phyloP scores from a whole-genome alignment of 257 asterid species.

The Solanum medicagineum region DNA sequence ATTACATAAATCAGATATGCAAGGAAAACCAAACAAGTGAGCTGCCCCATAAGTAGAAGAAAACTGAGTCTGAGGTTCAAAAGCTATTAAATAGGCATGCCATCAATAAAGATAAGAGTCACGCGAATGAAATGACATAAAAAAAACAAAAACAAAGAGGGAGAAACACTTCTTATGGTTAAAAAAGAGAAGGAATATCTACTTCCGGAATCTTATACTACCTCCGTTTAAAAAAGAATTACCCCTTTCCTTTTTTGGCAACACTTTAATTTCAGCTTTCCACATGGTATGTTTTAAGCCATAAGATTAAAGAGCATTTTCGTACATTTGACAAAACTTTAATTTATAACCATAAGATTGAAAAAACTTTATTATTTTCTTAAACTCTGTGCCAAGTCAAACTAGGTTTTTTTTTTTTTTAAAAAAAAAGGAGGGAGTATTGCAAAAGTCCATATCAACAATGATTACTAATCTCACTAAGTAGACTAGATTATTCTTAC shows the following conservation, averaged over 20 bases:
- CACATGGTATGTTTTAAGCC: too few species aligned
- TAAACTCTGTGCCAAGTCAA: too few species aligned
- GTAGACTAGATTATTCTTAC: neutral
- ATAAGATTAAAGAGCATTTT: too few species aligned
- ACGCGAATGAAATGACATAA: neutral
- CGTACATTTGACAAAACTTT: too few species aligned
- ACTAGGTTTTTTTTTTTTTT: too few species aligned
- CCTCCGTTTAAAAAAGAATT: too few species aligned
- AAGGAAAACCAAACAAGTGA: neutral
- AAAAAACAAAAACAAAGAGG: neutral
- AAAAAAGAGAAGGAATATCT: neutral
- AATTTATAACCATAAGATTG: too few species aligned
- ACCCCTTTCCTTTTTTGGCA: too few species aligned
- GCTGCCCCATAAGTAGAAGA: neutral
- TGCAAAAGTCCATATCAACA: neutral
- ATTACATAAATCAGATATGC: neutral
- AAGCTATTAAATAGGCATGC: neutral
- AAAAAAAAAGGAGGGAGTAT: neutral
- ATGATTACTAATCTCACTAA: neutral
- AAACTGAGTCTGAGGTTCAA: neutral
- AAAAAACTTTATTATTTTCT: too few species aligned
- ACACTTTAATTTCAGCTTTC: too few species aligned
- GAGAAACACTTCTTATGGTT: neutral
- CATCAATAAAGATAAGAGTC: neutral
- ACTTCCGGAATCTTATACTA: neutral